Conservation (phyloP, 2,329 filamentous ascomycete species). For the Pseudovirgaria hyperparasitica region DNA sequence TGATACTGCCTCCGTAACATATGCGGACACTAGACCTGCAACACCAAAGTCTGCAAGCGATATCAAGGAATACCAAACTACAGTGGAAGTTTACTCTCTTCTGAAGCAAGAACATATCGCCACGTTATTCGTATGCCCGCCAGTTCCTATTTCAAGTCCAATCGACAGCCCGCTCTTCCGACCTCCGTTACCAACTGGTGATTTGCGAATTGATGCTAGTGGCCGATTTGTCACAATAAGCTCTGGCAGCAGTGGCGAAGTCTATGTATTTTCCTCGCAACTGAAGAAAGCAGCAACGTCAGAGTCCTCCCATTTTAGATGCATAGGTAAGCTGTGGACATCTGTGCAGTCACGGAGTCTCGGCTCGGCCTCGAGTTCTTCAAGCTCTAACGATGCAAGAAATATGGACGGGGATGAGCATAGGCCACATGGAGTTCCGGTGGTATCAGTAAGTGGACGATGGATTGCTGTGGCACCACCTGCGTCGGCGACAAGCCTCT, state of each 20-base stretch:
- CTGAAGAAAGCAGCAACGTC: slow-evolving; percentile 10
- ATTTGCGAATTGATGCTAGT: slow-evolving; percentile 61
- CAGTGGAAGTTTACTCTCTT: slow-evolving; percentile 79
- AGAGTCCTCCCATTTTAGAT: slow-evolving; percentile 37
- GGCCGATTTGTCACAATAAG: slow-evolving; percentile 59
- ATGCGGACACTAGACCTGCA: slow-evolving; percentile 16
- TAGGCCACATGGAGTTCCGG: slow-evolving; percentile 43
- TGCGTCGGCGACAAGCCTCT: slow-evolving; percentile 55
- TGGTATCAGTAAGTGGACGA: slow-evolving; percentile 56
- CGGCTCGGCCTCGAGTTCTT: slow-evolving; percentile 17
- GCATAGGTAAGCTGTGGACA: slow-evolving; percentile 87
- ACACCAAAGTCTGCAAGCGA: slow-evolving; percentile 14
- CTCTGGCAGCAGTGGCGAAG: slow-evolving; percentile 75
- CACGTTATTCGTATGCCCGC: slow-evolving; percentile 59
- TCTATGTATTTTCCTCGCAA: slow-evolving; percentile 53
- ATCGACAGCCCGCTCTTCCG: slow-evolving; percentile 49
- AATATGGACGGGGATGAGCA: slow-evolving; percentile 18
- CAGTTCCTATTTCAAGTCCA: slow-evolving; percentile 45
- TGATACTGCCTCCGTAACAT: slow-evolving; percentile 20
- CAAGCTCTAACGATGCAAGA: slow-evolving; percentile 20
- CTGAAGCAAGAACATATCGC: slow-evolving; percentile 58
- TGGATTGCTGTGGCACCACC: slow-evolving; percentile 72
- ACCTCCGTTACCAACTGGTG: slow-evolving; percentile 57
- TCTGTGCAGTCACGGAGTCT: slow-evolving; percentile 48
- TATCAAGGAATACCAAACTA: slow-evolving; percentile 65